Percentiles rank a stretch among this genome's conserved stretches.
phyloP scores from a whole-genome alignment of 1,284 basidiomycete species.

The Ceratobasidium sp. region DNA sequence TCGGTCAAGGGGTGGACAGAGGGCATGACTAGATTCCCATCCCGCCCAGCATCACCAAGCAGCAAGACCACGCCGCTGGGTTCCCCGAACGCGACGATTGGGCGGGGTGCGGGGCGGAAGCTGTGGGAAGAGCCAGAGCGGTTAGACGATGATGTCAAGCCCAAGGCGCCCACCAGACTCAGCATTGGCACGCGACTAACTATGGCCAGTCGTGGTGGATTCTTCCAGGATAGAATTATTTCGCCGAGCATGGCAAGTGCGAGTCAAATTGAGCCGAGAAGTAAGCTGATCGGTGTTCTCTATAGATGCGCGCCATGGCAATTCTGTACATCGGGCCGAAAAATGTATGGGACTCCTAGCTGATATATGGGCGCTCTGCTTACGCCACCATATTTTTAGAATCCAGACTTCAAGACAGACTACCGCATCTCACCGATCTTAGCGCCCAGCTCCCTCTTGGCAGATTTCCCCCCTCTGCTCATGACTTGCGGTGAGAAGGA shows the following conservation, averaged over 20 bases:
- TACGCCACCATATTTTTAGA: conserved; percentile 52
- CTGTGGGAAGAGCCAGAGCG: conserved; percentile 28
- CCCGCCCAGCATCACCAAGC: conserved; percentile 6
- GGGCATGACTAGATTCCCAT: not conserved
- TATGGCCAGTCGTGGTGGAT: conserved; percentile 95
- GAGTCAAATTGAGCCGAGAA: conserved; percentile 4
- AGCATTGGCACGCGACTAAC: conserved; percentile 86
- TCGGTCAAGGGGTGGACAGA: conserved; percentile 34
- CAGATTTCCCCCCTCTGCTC: conserved; percentile 90
- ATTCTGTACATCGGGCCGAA: conserved; percentile 95
- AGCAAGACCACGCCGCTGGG: conserved; percentile 4
- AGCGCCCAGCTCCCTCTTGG: conserved; percentile 81
- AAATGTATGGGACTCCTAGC: conserved; percentile 24
- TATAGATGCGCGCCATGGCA: conserved; percentile 96
- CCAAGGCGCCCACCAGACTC: conserved; percentile 45
- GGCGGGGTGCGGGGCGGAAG: conserved; percentile 40
- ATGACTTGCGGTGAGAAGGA: conserved; percentile 96
- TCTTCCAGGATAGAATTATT: conserved; percentile 91
- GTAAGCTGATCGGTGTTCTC: not conserved
- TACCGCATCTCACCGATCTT: conserved; percentile 95
- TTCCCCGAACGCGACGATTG: conserved; percentile 21
- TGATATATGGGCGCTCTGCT: conserved; percentile 23
- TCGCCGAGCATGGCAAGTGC: conserved; percentile 86
- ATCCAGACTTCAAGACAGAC: conserved; percentile 93
- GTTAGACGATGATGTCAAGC: conserved; percentile 23